These are phyloP conservation scores for Poterioochromonas sp. DNA, from an alignment of 352 stramenopile genomes.

Conservation along the genomic window DNA sequence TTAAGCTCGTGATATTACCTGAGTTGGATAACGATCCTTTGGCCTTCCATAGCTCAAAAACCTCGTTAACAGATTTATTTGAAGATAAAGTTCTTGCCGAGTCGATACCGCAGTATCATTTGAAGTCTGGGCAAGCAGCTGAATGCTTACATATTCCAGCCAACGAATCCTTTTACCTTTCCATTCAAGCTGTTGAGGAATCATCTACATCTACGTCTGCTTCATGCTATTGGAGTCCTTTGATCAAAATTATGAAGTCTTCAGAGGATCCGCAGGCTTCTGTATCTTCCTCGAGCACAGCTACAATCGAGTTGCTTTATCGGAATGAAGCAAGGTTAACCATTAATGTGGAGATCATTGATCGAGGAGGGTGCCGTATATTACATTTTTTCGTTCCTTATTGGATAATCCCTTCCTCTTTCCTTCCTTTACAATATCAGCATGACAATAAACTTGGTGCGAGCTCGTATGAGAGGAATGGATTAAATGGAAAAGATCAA, in stretches of 20 bases:
- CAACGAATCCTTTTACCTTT: background rate
- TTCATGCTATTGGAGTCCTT: background rate
- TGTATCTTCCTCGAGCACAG: background rate
- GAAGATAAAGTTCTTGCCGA: background rate
- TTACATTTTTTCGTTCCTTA: slow-evolving; percentile 15
- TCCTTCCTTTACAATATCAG: slow-evolving; percentile 25
- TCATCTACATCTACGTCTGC: background rate
- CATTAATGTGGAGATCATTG: slow-evolving; percentile 1
- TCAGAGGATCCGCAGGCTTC: background rate
- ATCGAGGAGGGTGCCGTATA: background rate
- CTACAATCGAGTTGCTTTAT: background rate
- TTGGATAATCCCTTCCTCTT: slow-evolving; percentile 17
- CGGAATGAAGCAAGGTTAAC: background rate
- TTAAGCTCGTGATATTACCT: background rate
- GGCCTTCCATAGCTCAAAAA: background rate
- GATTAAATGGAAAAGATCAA: slow-evolving; percentile 21
- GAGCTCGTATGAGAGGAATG: no score
- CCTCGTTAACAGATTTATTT: background rate
- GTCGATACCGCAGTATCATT: no score
- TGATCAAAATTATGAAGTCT: background rate
- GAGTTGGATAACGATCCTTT: background rate
- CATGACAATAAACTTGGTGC: no score
- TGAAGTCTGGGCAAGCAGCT: background rate
- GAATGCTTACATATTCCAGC: background rate
- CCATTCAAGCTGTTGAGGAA: background rate